Percentiles rank a stretch among this genome's conserved stretches.
Evolutionary conservation across 2,329 filamentous ascomycete genomes (phyloP).

Genomic region (Fusarium citri): DNA sequence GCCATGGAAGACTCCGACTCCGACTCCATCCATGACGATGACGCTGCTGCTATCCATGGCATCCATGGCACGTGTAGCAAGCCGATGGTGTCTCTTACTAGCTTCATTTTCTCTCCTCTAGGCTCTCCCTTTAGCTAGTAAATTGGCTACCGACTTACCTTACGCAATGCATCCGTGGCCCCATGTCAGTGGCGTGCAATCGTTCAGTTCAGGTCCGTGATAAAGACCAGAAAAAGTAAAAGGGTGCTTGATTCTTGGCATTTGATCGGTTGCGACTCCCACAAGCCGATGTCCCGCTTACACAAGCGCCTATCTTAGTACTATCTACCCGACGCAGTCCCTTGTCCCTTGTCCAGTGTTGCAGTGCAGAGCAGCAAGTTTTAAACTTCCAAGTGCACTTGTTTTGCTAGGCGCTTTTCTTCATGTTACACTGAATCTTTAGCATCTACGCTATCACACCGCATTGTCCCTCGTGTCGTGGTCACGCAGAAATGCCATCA

Average conservation of each 20-base stretch:
- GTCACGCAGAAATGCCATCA: constrained; percentile 12
- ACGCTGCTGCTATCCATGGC: background rate
- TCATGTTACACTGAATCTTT: background rate
- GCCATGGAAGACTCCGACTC: background rate
- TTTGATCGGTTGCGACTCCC: constrained; percentile 19
- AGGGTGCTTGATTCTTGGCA: constrained; percentile 8
- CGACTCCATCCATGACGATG: background rate
- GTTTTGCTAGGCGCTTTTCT: constrained; percentile 1
- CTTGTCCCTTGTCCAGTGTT: background rate
- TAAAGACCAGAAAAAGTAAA: background rate
- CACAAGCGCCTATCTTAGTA: constrained; percentile 1
- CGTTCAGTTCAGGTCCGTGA: constrained; percentile 5
- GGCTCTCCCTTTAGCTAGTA: background rate
- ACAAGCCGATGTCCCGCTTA: constrained; percentile 10
- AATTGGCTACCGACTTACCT: background rate
- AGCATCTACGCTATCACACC: constrained; percentile 12
- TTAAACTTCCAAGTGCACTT: background rate
- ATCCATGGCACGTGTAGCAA: background rate
- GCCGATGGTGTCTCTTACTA: constrained; percentile 2
- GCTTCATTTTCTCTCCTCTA: background rate
- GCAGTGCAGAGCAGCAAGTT: background rate
- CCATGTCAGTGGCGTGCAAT: constrained; percentile 19
- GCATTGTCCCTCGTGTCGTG: constrained; percentile 2
- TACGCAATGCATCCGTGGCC: constrained; percentile 19
- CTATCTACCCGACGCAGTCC: background rate